These are phyloP conservation scores for Tricholoma matsutake DNA, from an alignment of 768 basidiomycete species.

Conservation along the genomic window DNA sequence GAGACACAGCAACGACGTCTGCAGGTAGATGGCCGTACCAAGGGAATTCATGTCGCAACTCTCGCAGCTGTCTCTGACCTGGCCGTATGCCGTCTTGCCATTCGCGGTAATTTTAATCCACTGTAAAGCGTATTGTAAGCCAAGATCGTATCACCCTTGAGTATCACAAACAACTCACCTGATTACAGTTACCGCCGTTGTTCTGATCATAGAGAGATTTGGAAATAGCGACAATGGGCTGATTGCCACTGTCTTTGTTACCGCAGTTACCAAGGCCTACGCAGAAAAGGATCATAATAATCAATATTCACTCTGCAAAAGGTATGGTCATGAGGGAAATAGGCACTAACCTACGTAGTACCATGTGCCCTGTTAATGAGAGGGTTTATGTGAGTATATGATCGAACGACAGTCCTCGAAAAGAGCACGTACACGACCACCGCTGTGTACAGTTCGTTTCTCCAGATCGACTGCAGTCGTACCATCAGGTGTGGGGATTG, in stretches of 20 bases:
- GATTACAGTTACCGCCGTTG: slow-evolving; percentile 53
- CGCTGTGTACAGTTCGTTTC: slow-evolving; percentile 51
- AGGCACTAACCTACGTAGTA: slow-evolving; percentile 45
- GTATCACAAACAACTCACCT: slow-evolving; percentile 38
- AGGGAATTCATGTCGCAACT: slow-evolving; percentile 51
- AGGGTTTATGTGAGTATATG: slow-evolving; percentile 5
- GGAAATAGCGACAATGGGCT: slow-evolving; percentile 63
- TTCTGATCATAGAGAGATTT: slow-evolving; percentile 48
- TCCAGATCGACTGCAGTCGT: slow-evolving; percentile 33
- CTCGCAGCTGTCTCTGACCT: slow-evolving; percentile 56
- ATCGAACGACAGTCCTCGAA: slow-evolving; percentile 1
- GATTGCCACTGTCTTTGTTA: slow-evolving; percentile 39
- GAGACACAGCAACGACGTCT: not conserved
- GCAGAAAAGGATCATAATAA: not conserved
- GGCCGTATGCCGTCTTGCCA: slow-evolving; percentile 46
- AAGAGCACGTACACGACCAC: slow-evolving; percentile 44
- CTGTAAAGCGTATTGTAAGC: slow-evolving; percentile 32
- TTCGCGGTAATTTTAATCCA: slow-evolving; percentile 56
- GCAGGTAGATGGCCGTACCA: slow-evolving; percentile 39
- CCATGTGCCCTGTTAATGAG: slow-evolving; percentile 57
- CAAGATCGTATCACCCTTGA: not conserved
- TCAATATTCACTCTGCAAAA: slow-evolving; percentile 1
- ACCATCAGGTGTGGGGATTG: slow-evolving; percentile 36
- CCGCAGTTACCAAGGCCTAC: slow-evolving; percentile 64
- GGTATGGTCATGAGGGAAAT: not conserved